Base-by-base conservation (phyloP, 73 alveolate genomes). In the Effrenium voratum region DNA sequence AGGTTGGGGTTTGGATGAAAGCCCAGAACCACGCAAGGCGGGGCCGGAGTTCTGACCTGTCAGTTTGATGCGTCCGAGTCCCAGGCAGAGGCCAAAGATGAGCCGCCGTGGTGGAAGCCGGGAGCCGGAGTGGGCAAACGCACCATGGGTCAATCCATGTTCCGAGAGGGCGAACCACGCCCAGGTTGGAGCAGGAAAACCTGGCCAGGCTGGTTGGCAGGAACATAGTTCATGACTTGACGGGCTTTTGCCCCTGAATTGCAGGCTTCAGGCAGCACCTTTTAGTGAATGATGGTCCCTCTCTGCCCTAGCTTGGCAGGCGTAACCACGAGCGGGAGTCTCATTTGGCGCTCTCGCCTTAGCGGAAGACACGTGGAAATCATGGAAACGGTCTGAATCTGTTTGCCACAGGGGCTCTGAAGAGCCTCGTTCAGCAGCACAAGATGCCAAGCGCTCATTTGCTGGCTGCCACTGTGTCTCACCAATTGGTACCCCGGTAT, bases 131-230 rank as follows among this genome's bases (percentile, higher is more conserved):
- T 12, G 68, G 68, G 12, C 30, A 22, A 12, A 55, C 30, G 30
- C 68, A 55, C 12, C 68, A 15, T 55, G 22, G 43, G 3, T 10
- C 79, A 19, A 28, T 66, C 38, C 8, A 8, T 52, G 63, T 12
- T 19, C 8, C 63, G 19, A 8, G 8, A 19, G 8, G 63, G 19
- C 63, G 63, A 52, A 52, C 63, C 19, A 19, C 49, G 30, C 30
- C 24, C 41, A 76, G 86, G 86, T 26, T 82, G 92, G 92, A 82
- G 30, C 92, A 82, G 92, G 92, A 82, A 82, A 82, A 82, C 92
- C 75, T 82, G 46, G 92, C 92, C 76, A 82, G 92, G 92, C 59
- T 26, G 8, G n/a, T 63, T 63, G n/a, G 8, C 40, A 63, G 77
- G 77, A 24, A 63, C n/a, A 16, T 36, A 63, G 12, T 10, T 16